phyloP scores from a whole-genome alignment of 2,329 filamentous ascomycete species.

The Chaetomium strumarium region DNA sequence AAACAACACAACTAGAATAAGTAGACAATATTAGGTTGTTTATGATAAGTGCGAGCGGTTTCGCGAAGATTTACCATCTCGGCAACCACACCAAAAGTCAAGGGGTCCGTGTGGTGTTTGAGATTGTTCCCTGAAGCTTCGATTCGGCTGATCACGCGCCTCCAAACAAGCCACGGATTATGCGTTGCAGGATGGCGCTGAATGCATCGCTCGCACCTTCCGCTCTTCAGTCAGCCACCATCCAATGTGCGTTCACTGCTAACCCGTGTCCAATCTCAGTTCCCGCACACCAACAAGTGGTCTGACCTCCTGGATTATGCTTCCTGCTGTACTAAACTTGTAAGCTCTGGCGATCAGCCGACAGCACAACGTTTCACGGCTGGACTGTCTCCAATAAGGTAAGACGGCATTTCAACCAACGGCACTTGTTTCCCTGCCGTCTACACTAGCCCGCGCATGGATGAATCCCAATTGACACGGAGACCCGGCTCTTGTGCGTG shows the following conservation, averaged over 20 bases:
- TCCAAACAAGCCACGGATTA: constrained; percentile 9
- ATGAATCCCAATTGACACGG: constrained; percentile 18
- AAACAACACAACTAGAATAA: too few species aligned
- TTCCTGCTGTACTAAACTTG: too few species aligned
- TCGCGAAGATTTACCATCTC: constrained; percentile 7
- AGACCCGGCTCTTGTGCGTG: constrained; percentile 1
- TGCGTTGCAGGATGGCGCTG: constrained; percentile 3
- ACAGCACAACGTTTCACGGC: constrained; percentile 9
- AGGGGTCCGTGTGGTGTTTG: constrained; percentile 12
- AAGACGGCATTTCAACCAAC: neutral
- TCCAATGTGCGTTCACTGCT: too few species aligned
- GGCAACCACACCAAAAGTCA: neutral
- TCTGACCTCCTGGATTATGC: neutral
- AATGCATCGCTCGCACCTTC: too few species aligned
- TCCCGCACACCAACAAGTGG: neutral
- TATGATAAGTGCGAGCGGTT: neutral
- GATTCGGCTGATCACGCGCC: constrained; percentile 24
- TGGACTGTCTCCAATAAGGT: constrained; percentile 6
- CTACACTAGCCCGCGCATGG: constrained; percentile 17
- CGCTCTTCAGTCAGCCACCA: too few species aligned
- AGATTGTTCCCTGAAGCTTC: constrained; percentile 26
- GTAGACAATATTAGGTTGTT: too few species aligned
- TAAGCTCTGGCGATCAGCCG: constrained; percentile 5
- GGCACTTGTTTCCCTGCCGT: neutral
- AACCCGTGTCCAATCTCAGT: neutral